Conservation (phyloP, 2,329 filamentous ascomycete species). For the Neocatenulostroma microsporum region DNA sequence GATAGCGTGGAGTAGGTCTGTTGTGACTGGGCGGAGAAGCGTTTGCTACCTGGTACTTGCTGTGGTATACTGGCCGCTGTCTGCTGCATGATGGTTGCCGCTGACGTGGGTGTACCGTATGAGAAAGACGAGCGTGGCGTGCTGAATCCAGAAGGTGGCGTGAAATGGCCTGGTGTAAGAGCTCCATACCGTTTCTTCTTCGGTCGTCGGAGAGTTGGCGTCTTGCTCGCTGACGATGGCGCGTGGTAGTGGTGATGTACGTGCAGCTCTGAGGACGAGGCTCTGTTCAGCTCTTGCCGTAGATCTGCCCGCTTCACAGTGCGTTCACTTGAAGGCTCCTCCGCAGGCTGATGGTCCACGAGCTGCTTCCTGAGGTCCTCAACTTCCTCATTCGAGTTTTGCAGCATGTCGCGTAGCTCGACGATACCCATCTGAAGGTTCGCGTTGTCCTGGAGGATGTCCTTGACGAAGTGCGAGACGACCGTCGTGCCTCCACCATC, state of each 20-base stretch:
- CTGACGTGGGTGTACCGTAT: conserved; percentile 38
- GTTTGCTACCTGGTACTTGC: conserved; percentile 38
- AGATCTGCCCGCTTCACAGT: conserved; percentile 39
- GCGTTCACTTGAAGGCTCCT: conserved; percentile 19
- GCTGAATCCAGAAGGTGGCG: conserved; percentile 33
- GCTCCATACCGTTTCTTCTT: conserved; percentile 63
- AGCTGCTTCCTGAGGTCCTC: conserved; percentile 78
- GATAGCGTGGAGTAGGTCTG: conserved; percentile 52
- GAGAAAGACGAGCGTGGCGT: conserved; percentile 34
- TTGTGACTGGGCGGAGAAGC: conserved; percentile 59
- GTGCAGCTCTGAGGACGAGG: conserved; percentile 68
- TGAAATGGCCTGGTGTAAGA: conserved; percentile 48
- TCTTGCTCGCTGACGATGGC: conserved; percentile 34
- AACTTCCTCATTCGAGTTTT: conserved; percentile 89
- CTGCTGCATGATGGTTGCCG: conserved; percentile 56
- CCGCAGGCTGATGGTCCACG: conserved; percentile 62
- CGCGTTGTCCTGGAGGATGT: conserved; percentile 90
- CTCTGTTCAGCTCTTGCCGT: conserved; percentile 58
- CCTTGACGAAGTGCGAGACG: conserved; percentile 92
- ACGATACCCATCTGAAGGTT: conserved; percentile 86
- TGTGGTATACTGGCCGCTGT: conserved; percentile 52
- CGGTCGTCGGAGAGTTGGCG: conserved; percentile 37
- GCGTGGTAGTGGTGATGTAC: conserved; percentile 93
- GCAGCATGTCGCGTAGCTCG: conserved; percentile 82
- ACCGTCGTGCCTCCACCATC: conserved; percentile 57